Percentiles rank a stretch among this genome's conserved stretches.
Conservation (phyloP, 2,329 filamentous ascomycete species). For the Xenoacremonium recifei region DNA sequence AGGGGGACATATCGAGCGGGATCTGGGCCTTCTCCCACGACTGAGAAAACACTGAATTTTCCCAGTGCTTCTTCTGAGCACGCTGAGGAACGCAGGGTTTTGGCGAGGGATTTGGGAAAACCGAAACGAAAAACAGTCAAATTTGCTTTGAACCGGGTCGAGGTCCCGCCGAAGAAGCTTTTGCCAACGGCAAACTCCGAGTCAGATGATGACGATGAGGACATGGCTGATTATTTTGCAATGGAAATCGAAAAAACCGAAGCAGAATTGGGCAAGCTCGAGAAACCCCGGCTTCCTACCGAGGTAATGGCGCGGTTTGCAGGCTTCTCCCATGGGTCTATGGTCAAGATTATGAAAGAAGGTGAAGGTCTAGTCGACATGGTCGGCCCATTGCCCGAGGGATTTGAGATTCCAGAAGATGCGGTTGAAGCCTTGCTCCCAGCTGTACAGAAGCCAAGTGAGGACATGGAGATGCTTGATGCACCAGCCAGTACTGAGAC, state of each 20-base stretch:
- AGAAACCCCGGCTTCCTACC: constrained; percentile 37
- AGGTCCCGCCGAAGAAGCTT: constrained; percentile 37
- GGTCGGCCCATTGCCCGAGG: constrained; percentile 39
- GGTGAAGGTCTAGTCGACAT: constrained; percentile 42
- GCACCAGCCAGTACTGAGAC: too few species aligned
- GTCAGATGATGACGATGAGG: constrained; percentile 59
- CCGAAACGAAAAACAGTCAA: constrained; percentile 26
- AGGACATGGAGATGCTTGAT: constrained; percentile 21
- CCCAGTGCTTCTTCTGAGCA: constrained; percentile 4
- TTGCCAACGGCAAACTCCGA: constrained; percentile 36
- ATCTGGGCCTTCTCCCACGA: constrained; percentile 21
- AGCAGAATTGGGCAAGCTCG: constrained; percentile 46
- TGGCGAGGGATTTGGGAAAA: constrained; percentile 15
- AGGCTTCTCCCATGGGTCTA: constrained; percentile 46
- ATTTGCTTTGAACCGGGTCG: constrained; percentile 36
- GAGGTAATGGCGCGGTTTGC: constrained; percentile 47
- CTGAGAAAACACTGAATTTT: constrained; percentile 18
- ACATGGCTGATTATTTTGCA: constrained; percentile 56
- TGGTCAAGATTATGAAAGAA: constrained; percentile 47
- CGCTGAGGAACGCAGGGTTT: constrained; percentile 6
- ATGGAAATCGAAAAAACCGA: constrained; percentile 52
- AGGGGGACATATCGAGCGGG: constrained; percentile 17
- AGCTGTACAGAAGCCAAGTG: constrained; percentile 4
- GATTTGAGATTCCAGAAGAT: neutral
- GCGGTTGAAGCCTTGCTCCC: constrained; percentile 2